Base-by-base conservation (phyloP, 352 stramenopile species). In the Pythium phragmiticola region DNA sequence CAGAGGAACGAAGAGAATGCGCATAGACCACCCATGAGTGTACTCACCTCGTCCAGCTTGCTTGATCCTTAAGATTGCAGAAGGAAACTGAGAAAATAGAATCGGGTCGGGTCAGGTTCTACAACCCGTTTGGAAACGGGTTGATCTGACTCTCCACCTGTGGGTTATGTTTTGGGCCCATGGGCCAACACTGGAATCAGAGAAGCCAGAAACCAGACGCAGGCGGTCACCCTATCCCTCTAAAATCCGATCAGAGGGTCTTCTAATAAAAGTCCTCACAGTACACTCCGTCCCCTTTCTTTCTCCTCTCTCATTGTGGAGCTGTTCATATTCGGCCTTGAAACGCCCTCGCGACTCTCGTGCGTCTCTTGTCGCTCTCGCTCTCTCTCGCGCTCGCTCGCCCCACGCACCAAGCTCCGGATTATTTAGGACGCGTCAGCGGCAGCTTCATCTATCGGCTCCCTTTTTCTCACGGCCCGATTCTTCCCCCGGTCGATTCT, bases 171-270 rank as follows among this genome's bases (percentile, higher is more conserved):
- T 30, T 30, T 30, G 4, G 26, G 26, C 26, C 26, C 26, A 30
- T 30, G 26, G 17, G 11, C 45, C 14, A 13, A 23, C 17, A 52
- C 46, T 52, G 26, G 12, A 17, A 30, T 33, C 17, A 9, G 46
- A 30, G 46, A 60, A 39, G 34, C 53, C 53, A 60, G 53, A 60
- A 60, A 49, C 53, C 53, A 60, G 53, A 60, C 34, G 34, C 34
- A 12, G 34, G 34, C 46, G 7, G 46, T 33, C 26, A 0, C 26
- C 21, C 46, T 34, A 9, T 52, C 46, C 46, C 46, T 49, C 39
- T 36, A 28, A 60, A 30, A 60, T 23, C 36, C 36, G 53, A 47
- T 23, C 26, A 60, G 33, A n/a, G 4, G 21, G 53, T 30, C 53
- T 60, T 60, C 19, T 60, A 60, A 41, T 60, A 13, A 4, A 4